phyloP scores from a whole-genome alignment of 78 protist genomes.

The Dictyostelium brefeldianum region DNA sequence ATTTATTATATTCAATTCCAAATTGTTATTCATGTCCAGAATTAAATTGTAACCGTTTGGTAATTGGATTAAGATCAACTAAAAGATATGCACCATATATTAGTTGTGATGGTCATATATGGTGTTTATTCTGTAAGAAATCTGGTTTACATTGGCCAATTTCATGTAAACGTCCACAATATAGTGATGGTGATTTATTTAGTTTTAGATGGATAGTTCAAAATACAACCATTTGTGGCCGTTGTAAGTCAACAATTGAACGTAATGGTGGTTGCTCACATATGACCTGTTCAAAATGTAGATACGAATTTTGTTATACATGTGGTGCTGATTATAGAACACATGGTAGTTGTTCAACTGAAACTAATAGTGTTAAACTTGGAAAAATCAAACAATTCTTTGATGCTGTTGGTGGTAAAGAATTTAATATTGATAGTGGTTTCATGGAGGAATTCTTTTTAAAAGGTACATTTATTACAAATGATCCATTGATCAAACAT shows the following conservation, averaged over 20 bases:
- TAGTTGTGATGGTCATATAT: neutral
- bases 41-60: neutral
- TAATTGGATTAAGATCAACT: neutral
- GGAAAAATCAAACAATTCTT: neutral
- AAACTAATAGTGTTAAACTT: too few species aligned
- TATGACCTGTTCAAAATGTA: conserved; percentile 77
- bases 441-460: neutral
- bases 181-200: neutral
- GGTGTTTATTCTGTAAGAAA: conserved; percentile 21
- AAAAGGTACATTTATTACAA: neutral
- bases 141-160: conserved; percentile 47
- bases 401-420: neutral
- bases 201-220: conserved; percentile 15
- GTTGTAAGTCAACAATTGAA: conserved; percentile 42
- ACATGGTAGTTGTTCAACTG: neutral
- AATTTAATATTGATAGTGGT: neutral
- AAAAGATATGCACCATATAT: neutral
- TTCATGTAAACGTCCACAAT: neutral
- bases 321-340: conserved; percentile 15
- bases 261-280: conserved; percentile 81
- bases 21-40: neutral
- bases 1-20: neutral
- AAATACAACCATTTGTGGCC: conserved; percentile 47
- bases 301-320: conserved; percentile 61
- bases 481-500: neutral